Evolutionary conservation across 768 basidiomycete genomes (phyloP), one percentile per base, ranked within the genome.

Genomic region (Erythrobasidium yunnanense): DNA sequence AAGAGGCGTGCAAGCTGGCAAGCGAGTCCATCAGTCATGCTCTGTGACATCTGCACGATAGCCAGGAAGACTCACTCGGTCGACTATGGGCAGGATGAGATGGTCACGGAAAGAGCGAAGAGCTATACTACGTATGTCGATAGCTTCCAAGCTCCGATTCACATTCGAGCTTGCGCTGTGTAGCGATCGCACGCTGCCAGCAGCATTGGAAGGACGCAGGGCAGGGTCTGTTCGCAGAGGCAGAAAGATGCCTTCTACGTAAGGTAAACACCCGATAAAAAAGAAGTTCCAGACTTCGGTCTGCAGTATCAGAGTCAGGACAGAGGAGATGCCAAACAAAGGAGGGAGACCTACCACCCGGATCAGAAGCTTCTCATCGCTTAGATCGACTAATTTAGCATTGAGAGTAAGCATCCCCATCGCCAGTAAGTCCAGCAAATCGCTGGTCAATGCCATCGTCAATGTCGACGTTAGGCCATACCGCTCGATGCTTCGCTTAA

Each of bases 271-370:
- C 23, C 70, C 70, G 8, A 70, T 71, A 46, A 70, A 74, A 67
- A 73, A 75, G 70, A 75, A 75, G 13, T 67, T 57, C 73, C 74
- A 75, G 13, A 72, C 60, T 62, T 74, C 74, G 62, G 69, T 73
- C 18, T 71, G 34, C 11, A 46, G 2, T 5, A 42, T 7, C n/a
- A 15, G 5, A 55, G n/a, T 11, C 4, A 65, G 8, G 63, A 23
- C 22, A 2, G 22, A 38, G 2, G 3, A 53, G 33, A 27, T 63
- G 20, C 11, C 11, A 42, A 42, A 42, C 7, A 17, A 22, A 13
- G 45, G 25, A 2, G 49, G 18, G 27, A 8, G 2, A 34, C 55
- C 30, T 35, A 67, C 33, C 8, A 63, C 38, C 8, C 73, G 69
- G 1, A 46, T 30, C 63, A 73, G 52, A n/a, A 74, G 66, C 32